These are phyloP conservation scores for Euphorbia schlechtendalii DNA, from an alignment of 441 rosid genomes.

Conservation along the genomic window DNA sequence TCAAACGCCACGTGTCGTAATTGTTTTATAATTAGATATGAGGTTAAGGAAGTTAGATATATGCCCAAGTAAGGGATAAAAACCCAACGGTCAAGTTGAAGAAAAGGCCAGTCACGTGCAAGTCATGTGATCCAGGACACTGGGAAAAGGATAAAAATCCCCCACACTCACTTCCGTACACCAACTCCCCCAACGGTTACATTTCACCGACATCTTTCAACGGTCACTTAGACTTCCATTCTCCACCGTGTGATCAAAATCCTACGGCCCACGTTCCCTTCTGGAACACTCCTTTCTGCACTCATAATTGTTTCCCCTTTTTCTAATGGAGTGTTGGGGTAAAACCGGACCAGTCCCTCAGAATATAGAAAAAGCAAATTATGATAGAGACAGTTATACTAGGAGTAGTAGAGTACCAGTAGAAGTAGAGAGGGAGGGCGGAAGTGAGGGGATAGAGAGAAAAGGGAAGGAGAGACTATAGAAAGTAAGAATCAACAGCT, in stretches of 20 bases:
- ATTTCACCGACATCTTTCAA: constrained; percentile 77
- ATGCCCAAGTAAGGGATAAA: background rate
- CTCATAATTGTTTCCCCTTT: constrained; percentile 11
- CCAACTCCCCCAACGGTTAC: constrained; percentile 76
- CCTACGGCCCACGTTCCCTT: constrained; percentile 38
- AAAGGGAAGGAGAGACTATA: no score
- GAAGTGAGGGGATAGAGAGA: constrained; percentile 22
- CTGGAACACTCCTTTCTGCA: constrained; percentile 29
- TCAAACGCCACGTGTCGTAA: constrained; percentile 27
- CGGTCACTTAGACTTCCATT: constrained; percentile 58
- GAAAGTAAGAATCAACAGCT: constrained; percentile 9
- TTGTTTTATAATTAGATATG: background rate
- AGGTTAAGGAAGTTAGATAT: constrained; percentile 18
- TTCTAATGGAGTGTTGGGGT: constrained; percentile 4
- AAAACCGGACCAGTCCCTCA: constrained; percentile 29
- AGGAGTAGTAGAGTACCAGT: constrained; percentile 27
- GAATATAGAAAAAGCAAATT: constrained; percentile 31
- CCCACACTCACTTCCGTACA: constrained; percentile 47
- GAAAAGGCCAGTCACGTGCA: constrained; percentile 44
- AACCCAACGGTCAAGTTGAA: constrained; percentile 49
- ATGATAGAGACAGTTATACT: constrained; percentile 31
- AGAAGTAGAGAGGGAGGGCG: constrained; percentile 2
- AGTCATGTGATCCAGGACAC: constrained; percentile 26
- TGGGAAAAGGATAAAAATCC: background rate
- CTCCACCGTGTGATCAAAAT: constrained; percentile 52